A percentile compares a stretch with the other conserved stretches of the same genome.
These are phyloP conservation scores for Pichia nanzhaoensis DNA, from an alignment of 805 yeast genomes.

Conservation along the genomic window DNA sequence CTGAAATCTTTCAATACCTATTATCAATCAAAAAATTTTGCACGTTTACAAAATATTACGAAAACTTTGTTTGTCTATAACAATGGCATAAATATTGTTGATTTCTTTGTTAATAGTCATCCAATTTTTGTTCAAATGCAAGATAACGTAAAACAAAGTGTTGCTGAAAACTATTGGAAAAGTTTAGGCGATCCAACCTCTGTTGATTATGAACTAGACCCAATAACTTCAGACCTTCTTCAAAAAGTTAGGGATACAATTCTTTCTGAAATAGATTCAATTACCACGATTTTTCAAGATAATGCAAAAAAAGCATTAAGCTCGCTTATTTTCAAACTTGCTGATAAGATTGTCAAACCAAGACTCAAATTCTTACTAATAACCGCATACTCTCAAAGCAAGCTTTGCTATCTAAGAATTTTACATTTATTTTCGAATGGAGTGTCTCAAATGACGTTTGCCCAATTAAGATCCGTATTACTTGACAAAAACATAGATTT, in stretches of 20 bases:
- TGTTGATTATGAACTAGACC: conserved; percentile 43
- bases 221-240: conserved; percentile 44
- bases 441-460: conserved; percentile 49
- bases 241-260: conserved; percentile 54
- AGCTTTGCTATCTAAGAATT: conserved; percentile 69
- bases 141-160: conserved; percentile 18
- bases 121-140: conserved; percentile 53
- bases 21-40: conserved; percentile 60
- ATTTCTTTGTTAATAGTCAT: conserved; percentile 74
- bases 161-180: conserved; percentile 43
- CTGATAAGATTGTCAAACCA: conserved; percentile 61
- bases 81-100: conserved; percentile 77
- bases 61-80: conserved; percentile 71
- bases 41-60: conserved; percentile 71
- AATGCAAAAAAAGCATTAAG: conserved; percentile 60
- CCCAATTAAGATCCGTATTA: conserved; percentile 58
- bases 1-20: conserved; percentile 66
- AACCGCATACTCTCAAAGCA: conserved; percentile 54
- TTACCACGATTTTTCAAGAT: conserved; percentile 56
- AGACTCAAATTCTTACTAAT: conserved; percentile 52
- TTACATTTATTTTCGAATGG: conserved; percentile 59
- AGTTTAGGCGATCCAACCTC: conserved; percentile 53
- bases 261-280: conserved; percentile 65
- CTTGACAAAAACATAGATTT: conserved; percentile 40
- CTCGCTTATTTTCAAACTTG: conserved; percentile 66